These are phyloP conservation scores for Pseudogymnoascus sp. DNA, from an alignment of 2,329 filamentous ascomycete species.

Conservation along the genomic window DNA sequence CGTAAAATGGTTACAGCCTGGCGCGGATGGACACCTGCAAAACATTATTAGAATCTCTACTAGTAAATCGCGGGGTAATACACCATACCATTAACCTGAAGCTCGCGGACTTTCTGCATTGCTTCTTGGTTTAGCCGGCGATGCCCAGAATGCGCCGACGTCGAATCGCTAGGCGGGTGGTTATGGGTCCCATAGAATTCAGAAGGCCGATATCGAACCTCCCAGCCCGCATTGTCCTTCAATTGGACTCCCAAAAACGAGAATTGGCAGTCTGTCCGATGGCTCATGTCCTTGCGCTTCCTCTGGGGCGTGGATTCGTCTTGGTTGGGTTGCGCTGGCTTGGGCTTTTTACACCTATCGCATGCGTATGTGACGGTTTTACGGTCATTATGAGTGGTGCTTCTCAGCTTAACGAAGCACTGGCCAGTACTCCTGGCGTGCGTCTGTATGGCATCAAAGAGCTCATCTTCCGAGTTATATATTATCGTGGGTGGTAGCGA, in stretches of 20 bases:
- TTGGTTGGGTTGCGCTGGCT: background rate
- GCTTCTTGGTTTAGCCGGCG: constrained; percentile 5
- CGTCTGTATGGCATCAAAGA: constrained; percentile 2
- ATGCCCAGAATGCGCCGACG: constrained; percentile 7
- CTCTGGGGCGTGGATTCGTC: background rate
- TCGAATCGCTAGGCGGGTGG: constrained; percentile 4
- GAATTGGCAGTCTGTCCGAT: constrained; percentile 8
- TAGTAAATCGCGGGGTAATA: background rate
- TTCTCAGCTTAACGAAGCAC: constrained; percentile 10
- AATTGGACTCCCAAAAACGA: constrained; percentile 7
- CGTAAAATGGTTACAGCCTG: constrained; percentile 2
- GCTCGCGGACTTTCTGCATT: constrained; percentile 6
- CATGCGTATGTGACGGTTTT: constrained; percentile 9
- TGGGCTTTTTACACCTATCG: constrained; percentile 9
- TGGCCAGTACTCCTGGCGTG: constrained; percentile 5
- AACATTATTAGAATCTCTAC: background rate
- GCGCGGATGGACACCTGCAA: constrained; percentile 1
- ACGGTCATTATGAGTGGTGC: constrained; percentile 9
- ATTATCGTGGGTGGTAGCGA: constrained; percentile 2
- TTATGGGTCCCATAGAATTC: constrained; percentile 6
- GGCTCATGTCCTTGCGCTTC: constrained; percentile 5
- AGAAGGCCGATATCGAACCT: constrained; percentile 5
- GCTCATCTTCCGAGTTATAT: constrained; percentile 4
- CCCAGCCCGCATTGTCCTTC: constrained; percentile 9
- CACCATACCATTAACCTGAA: constrained; percentile 7